Conservation (phyloP, 495 filamentous ascomycete genomes). For the Hypoxylon intermedium region DNA sequence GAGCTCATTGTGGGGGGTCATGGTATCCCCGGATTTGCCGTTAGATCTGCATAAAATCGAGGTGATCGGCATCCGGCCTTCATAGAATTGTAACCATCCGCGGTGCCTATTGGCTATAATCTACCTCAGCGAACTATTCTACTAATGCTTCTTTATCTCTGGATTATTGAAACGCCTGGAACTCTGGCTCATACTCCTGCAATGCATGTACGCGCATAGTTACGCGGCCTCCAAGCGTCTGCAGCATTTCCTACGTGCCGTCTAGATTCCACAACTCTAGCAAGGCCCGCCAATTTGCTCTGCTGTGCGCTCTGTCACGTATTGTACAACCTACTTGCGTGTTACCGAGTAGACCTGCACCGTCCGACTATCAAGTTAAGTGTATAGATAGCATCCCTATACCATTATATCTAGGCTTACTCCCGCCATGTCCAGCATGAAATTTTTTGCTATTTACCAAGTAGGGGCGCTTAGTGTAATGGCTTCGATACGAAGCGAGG, state of each 20-base stretch:
- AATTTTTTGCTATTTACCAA: too few species aligned
- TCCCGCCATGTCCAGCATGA: too few species aligned
- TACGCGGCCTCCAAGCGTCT: constrained; percentile 12
- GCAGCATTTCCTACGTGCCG: constrained; percentile 15
- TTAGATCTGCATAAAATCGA: constrained; percentile 38
- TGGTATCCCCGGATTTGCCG: constrained; percentile 26
- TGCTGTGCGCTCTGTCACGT: constrained; percentile 31
- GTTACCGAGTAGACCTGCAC: constrained; percentile 6
- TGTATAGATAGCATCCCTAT: constrained; percentile 11
- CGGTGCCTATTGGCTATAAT: constrained; percentile 16
- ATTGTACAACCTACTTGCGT: constrained; percentile 18
- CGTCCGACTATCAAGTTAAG: constrained; percentile 1
- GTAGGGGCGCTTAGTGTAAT: too few species aligned
- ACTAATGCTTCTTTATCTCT: constrained; percentile 6
- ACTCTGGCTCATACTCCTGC: constrained; percentile 15
- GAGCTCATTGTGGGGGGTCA: constrained; percentile 17
- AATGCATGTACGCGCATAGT: constrained; percentile 13
- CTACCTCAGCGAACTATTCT: constrained; percentile 4
- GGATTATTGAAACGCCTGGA: constrained; percentile 16
- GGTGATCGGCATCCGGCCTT: constrained; percentile 27
- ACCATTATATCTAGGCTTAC: constrained; percentile 1
- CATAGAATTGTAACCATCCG: constrained; percentile 15
- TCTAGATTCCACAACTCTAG: constrained; percentile 29
- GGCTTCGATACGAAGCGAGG: too few species aligned
- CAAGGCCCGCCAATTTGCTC: constrained; percentile 29